phyloP scores from a whole-genome alignment of 805 yeast genomes.

The Starmerella potacharoeniae region DNA sequence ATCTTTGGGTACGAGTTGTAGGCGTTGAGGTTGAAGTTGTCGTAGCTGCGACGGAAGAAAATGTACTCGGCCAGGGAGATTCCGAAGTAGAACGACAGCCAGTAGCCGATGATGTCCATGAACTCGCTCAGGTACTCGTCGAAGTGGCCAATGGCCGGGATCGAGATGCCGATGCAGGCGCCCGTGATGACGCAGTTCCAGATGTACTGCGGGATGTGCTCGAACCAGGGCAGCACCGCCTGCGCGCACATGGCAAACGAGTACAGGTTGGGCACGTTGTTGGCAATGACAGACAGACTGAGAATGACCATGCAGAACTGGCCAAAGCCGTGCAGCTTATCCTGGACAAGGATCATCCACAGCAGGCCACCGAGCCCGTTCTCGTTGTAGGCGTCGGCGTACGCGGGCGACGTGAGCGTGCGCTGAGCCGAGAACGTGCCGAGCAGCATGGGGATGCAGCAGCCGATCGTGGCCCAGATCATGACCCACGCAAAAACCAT shows the following conservation, averaged over 20 bases:
- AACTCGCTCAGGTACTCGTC: constrained; percentile 65
- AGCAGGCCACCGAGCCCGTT: constrained; percentile 67
- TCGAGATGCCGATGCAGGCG: constrained; percentile 71
- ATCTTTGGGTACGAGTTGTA: constrained; percentile 47
- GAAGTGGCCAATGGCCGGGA: constrained; percentile 75
- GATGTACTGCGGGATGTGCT: constrained; percentile 64
- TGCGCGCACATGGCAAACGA: constrained; percentile 81
- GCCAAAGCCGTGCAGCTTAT: constrained; percentile 81
- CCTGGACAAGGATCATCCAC: constrained; percentile 61
- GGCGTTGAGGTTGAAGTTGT: constrained; percentile 50
- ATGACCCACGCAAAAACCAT: constrained; percentile 55
- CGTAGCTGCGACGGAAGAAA: constrained; percentile 53
- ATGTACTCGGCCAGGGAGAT: constrained; percentile 73
- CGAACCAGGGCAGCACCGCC: constrained; percentile 65
- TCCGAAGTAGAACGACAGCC: constrained; percentile 73
- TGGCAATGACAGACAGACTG: constrained; percentile 78
- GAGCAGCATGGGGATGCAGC: constrained; percentile 58
- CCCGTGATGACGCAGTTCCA: constrained; percentile 75
- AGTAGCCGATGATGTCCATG: constrained; percentile 86
- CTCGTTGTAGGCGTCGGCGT: constrained; percentile 40
- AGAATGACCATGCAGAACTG: constrained; percentile 77
- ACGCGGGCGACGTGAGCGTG: constrained; percentile 34
- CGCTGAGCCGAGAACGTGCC: constrained; percentile 85
- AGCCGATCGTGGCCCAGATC: constrained; percentile 54
- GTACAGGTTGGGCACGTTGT: constrained; percentile 90